Base-by-base conservation (phyloP, 345 rosid species). In the rapeseed (Brassica napus) region DNA sequence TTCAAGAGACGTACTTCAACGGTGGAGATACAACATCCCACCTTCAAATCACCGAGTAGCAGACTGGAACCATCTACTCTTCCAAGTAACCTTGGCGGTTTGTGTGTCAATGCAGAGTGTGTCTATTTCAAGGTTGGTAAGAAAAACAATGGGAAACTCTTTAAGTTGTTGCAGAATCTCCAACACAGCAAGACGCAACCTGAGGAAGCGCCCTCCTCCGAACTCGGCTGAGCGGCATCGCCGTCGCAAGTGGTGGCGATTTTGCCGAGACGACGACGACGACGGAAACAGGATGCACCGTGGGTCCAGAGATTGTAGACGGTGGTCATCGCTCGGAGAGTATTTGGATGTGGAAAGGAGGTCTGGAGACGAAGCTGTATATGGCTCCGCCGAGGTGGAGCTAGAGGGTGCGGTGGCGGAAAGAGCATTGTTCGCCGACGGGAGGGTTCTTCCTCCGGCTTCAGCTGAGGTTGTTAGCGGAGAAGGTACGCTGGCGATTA, bases 321-420 rank as follows among this genome's bases (percentile, higher is more conserved):
- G 93, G 24, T 21, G 23, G 34, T 90, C 94, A 4, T 94, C 98
- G 4, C 89, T 94, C 2, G 97, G 91, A 0, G 97, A 94, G 82
- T 94, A 89, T 80, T 82, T 94, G 8, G 98, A 92, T 86, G 94
- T 92, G 54, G 98, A 94, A 78, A 69, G 98, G 81, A 86, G 97
- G 83, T 91, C 87, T 42, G 97, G 94, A 0, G 97, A 91, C 65
- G 86, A 78, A 5, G 86, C 85, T 9, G 86, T 87, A 55, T 91
- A 74, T 44, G 85, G 75, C 63, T 86, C 85, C 0, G 89, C 91
- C 21, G 80, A 75, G 83, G 81, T 85, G 55, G 92, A 88, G 85
- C 77, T 87, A 23, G 92, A 89, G 15, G 89, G 86, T 18, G 76
- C 68, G 39, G 60, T 79, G 39, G 60, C 79, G 28, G 90, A 90